Evolutionary conservation across 441 rosid genomes (phyloP).

Genomic region (Populus hybrid): DNA sequence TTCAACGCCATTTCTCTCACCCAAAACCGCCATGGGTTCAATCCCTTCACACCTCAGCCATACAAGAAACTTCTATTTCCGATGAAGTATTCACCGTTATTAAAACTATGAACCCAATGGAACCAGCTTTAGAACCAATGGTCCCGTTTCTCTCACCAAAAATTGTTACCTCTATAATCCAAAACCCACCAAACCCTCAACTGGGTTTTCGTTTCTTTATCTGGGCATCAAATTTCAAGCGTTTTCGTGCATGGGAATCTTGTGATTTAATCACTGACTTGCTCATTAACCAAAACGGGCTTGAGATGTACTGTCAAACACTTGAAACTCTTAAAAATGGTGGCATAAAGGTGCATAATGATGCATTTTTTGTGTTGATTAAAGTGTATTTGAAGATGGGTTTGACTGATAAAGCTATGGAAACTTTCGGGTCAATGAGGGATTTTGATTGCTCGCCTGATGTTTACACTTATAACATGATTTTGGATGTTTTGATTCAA

Average conservation of each 20-base stretch:
- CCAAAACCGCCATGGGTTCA: conserved; percentile 34
- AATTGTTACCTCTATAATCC: conserved; percentile 49
- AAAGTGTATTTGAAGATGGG: conserved; percentile 55
- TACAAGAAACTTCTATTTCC: conserved; percentile 25
- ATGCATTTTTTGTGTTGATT: conserved; percentile 53
- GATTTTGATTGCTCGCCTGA: conserved; percentile 66
- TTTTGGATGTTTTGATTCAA: conserved; percentile 39
- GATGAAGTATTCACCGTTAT: conserved; percentile 50
- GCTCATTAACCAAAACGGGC: conserved; percentile 40
- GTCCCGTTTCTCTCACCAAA: conserved; percentile 50
- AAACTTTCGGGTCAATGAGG: conserved; percentile 64
- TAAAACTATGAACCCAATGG: conserved; percentile 47
- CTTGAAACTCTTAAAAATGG: conserved; percentile 47
- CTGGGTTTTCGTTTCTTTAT: conserved; percentile 71
- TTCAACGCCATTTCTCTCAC: conserved; percentile 36
- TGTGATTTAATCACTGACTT: conserved; percentile 32
- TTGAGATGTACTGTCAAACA: conserved; percentile 56
- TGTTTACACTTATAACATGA: conserved; percentile 53
- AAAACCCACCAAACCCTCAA: conserved; percentile 35
- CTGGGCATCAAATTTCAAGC: conserved; percentile 64
- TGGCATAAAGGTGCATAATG: conserved; percentile 32
- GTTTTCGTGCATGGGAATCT: conserved; percentile 36
- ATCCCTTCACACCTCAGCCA: conserved; percentile 18
- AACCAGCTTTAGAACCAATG: conserved; percentile 67
- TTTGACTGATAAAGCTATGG: conserved; percentile 57